Base-by-base conservation (phyloP, 108 stramenopile genomes). In the Nitzschia palea region DNA sequence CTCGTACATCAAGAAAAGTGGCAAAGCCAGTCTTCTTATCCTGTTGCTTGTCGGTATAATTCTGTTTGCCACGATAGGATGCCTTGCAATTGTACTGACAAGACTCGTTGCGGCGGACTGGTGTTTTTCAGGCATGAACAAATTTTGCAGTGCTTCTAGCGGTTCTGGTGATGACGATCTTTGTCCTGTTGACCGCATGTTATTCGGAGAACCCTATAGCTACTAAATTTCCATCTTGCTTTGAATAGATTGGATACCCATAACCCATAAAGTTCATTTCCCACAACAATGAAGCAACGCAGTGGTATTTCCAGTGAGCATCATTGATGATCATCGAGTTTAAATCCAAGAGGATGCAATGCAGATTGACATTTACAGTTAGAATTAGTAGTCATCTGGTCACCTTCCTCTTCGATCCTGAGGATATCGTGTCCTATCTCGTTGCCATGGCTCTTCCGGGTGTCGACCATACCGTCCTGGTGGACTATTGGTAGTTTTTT, bases 1-100 rank as follows among this genome's bases (percentile, higher is more conserved):
- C 63, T 66, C 73, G 14, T 86, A 84, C 64, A 77, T 89, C 26
- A 89, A 89, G 63, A 58, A 55, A 32, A 84, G 85, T 10, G 88
- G 88, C 33, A 78, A 74, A 62, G 71, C 80, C 23, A 71, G 68
- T 45, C 53, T 85, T 22, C 55, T 88, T 0, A 82, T 88, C 50
- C 71, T 78, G 22, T 66, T 76, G 68, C 52, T 88, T 42, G 84
- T 84, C 3, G 68, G 73, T 5, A 85, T 88, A 42, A 88, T 88
- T 67, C 80, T 68, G 4, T 70, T 88, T 10, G 84, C 87, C 26
- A 84, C 78, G 6, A 31, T 80, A 43, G 80, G 87, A 23, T 83
- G 84, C 72, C 9, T 62, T 78, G 71, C 83, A 37, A 88, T 83
- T 70, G 67, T 81, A n/a, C 48, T 88, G 31, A 44, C 74, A 23